Evolutionary conservation across 1,139 yeast species (phyloP), one percentile per base, ranked within the genome.

Genomic region (Wickerhamiella pararugosa): DNA sequence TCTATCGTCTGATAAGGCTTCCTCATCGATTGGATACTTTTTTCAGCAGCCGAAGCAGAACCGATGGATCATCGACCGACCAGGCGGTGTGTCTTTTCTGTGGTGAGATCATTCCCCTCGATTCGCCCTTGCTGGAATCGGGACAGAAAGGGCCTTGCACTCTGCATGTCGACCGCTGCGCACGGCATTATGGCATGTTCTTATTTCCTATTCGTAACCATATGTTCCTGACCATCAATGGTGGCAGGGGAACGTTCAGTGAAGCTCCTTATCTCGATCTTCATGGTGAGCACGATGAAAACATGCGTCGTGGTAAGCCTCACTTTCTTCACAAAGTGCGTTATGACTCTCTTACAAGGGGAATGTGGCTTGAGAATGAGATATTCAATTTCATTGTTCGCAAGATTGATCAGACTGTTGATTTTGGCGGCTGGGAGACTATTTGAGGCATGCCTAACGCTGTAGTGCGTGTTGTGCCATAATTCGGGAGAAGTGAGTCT

Each of bases 371-470:
- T 25, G 79, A 74, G 47, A 92, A 86, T 55, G 82, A 81, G 53
- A 67, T 83, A 9, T 79, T 86, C 2, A 84, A 83, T 51, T 68
- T 70, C 44, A 77, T 87, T 37, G 87, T 84, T 1, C 68, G 97
- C 50, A 77, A 76, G 49, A 67, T 90, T 30, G 96, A 87, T 52
- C 75, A 78, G 37, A 75, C 72, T 6, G 62, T 78, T 32, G 97
- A 90, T 60, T 75, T 81, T 31, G 97, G 97, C 8, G 97, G 97
- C 1, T 90, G 98, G 98, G 92, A 81, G 53, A 83, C 96, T 1
- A 64, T 87, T 55, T 87, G 64, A 56, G 25, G 7, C 4, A 15
- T 15, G 21, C 21, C 21, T 15, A 15, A 15, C 4, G 21, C 21
- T 15, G 4, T 15, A 15, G 21, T 15, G 21, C 21, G 4, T 15